These are phyloP conservation scores for Tarenaya hassleriana DNA, from an alignment of 345 rosid species.

Conservation along the genomic window DNA sequence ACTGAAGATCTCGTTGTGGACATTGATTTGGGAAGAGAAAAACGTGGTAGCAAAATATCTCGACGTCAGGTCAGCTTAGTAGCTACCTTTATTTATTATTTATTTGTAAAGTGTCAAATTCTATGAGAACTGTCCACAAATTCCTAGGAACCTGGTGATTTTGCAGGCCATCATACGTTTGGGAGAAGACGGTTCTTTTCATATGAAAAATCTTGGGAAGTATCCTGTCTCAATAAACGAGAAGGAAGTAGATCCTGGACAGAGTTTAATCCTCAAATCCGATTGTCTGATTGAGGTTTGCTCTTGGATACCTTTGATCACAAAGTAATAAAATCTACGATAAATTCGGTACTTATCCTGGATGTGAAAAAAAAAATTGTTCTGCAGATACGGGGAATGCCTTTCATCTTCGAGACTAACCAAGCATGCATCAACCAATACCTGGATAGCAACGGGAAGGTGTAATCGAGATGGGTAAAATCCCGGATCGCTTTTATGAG, in stretches of 20 bases:
- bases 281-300: slow-evolving; percentile 72
- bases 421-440: slow-evolving; percentile 44
- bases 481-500: background rate
- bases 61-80: slow-evolving; percentile 66
- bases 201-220: slow-evolving; percentile 67
- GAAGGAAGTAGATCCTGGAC: slow-evolving; percentile 51
- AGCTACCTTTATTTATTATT: slow-evolving; percentile 3
- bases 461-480: background rate
- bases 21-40: slow-evolving; percentile 87
- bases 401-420: slow-evolving; percentile 64
- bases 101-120: background rate
- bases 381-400: slow-evolving; percentile 60
- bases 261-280: slow-evolving; percentile 37
- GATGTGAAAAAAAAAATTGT: background rate
- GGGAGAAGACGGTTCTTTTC: slow-evolving; percentile 64
- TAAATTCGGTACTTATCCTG: background rate
- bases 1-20: slow-evolving; percentile 67
- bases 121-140: background rate
- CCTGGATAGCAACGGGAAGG: slow-evolving; percentile 34
- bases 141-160: background rate
- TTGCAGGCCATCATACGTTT: slow-evolving; percentile 61
- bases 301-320: slow-evolving; percentile 12
- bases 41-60: slow-evolving; percentile 70
- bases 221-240: slow-evolving; percentile 58
- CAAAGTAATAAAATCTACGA: background rate